phyloP scores from a whole-genome alignment of 2,329 filamentous ascomycete species.

The Hortaea werneckii region DNA sequence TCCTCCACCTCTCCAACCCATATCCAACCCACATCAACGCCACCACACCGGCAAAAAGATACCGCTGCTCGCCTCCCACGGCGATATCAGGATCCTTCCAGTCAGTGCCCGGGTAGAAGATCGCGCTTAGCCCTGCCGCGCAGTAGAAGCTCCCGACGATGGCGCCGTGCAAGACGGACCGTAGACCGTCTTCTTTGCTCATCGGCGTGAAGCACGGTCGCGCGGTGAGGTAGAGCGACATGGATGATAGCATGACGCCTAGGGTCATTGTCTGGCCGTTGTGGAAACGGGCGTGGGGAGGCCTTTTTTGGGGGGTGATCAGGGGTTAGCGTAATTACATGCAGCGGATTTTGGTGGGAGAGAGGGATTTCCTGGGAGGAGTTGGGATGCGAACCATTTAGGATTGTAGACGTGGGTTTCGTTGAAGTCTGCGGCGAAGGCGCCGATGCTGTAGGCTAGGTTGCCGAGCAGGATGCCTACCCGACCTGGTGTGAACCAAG shows the following conservation, averaged over 20 bases:
- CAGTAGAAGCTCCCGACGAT: slow-evolving; percentile 36
- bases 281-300: slow-evolving; percentile 43
- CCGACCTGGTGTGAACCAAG: slow-evolving; percentile 17
- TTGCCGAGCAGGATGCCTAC: slow-evolving; percentile 23
- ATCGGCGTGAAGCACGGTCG: slow-evolving; percentile 7
- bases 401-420: slow-evolving; percentile 37
- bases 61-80: slow-evolving; percentile 27
- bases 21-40: slow-evolving; percentile 22
- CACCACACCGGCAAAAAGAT: slow-evolving; percentile 18
- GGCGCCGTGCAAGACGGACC: slow-evolving; percentile 23
- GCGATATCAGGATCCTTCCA: slow-evolving; percentile 39
- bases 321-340: slow-evolving; percentile 30
- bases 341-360: too few species aligned
- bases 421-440: slow-evolving; percentile 28
- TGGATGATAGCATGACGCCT: slow-evolving; percentile 30
- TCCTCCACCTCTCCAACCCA: slow-evolving; percentile 16
- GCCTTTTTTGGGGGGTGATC: slow-evolving; percentile 40
- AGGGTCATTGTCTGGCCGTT: slow-evolving; percentile 43
- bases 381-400: background rate
- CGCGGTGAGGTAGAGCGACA: slow-evolving; percentile 30
- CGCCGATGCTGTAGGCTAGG: slow-evolving; percentile 23
- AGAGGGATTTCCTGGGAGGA: too few species aligned
- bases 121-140: slow-evolving; percentile 33
- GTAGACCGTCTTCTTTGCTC: slow-evolving; percentile 2
- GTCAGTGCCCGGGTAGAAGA: slow-evolving; percentile 37